Conservation (phyloP, 495 filamentous ascomycete species). For the Aspergillus asperescens region DNA sequence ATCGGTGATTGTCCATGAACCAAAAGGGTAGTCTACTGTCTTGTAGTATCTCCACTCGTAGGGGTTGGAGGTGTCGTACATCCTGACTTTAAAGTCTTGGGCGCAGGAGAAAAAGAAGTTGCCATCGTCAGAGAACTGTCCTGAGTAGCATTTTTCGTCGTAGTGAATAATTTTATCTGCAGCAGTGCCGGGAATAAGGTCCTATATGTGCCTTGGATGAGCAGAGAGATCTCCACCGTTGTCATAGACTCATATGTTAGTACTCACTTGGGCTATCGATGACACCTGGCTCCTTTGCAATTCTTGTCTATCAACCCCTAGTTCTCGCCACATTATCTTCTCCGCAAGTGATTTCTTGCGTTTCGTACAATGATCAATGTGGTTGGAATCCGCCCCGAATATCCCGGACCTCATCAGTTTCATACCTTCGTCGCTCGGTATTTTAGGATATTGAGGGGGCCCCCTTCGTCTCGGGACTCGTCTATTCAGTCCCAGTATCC, state of each 20-base stretch:
- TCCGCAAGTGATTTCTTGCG: slow-evolving; percentile 58
- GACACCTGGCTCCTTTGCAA: slow-evolving; percentile 52
- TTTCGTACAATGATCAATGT: slow-evolving; percentile 44
- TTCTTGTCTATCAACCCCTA: slow-evolving; percentile 55
- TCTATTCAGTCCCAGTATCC: slow-evolving; percentile 21
- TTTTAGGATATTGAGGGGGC: slow-evolving; percentile 58
- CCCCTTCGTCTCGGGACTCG: slow-evolving; percentile 18
- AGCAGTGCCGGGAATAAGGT: slow-evolving; percentile 62
- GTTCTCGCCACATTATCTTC: slow-evolving; percentile 71
- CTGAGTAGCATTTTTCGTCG: slow-evolving; percentile 79
- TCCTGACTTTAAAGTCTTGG: slow-evolving; percentile 87
- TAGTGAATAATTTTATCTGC: slow-evolving; percentile 89
- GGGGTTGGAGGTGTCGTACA: slow-evolving; percentile 97
- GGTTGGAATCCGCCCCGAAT: slow-evolving; percentile 62
- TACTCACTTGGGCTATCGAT: slow-evolving; percentile 60
- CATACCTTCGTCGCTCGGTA: slow-evolving; percentile 70
- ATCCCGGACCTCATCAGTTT: slow-evolving; percentile 73
- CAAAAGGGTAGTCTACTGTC: slow-evolving; percentile 76
- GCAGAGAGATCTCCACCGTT: slow-evolving; percentile 1
- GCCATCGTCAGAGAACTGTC: slow-evolving; percentile 93
- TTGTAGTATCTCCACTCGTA: slow-evolving; percentile 97
- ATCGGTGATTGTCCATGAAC: slow-evolving; percentile 94
- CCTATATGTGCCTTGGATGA: slow-evolving; percentile 25
- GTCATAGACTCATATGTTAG: background rate
- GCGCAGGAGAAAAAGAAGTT: slow-evolving; percentile 97